These are phyloP conservation scores for Lipomyces sp. DNA, from an alignment of 805 yeast species.

Conservation along the genomic window DNA sequence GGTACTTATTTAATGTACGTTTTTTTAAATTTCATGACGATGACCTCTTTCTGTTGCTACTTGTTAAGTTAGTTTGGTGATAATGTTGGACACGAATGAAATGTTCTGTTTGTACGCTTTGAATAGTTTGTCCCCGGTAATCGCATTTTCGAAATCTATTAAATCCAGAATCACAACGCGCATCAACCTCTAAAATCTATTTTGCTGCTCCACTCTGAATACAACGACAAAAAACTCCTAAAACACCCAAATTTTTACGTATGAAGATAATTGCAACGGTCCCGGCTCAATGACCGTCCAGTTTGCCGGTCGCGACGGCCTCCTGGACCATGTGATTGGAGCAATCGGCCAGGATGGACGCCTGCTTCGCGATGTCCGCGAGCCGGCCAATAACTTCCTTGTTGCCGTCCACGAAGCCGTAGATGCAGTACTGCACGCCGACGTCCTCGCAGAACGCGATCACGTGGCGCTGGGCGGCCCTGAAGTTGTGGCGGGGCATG, in stretches of 20 bases:
- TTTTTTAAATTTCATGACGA: too few relatives aligned
- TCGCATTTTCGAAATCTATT: too few relatives aligned
- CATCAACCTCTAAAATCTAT: too few relatives aligned
- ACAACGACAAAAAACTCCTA: background rate
- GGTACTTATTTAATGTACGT: too few relatives aligned
- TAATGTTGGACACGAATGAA: too few relatives aligned
- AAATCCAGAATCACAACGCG: too few relatives aligned
- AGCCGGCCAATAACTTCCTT: constrained; percentile 63
- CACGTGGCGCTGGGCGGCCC: constrained; percentile 69
- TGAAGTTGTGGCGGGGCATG: constrained; percentile 80
- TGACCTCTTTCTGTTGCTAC: too few relatives aligned
- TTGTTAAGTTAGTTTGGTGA: too few relatives aligned
- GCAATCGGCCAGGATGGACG: constrained; percentile 70
- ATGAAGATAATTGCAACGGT: too few relatives aligned
- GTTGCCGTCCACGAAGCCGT: constrained; percentile 80
- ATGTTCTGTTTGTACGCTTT: too few relatives aligned
- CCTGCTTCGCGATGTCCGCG: constrained; percentile 76
- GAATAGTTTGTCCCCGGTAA: too few relatives aligned
- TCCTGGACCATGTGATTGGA: constrained; percentile 60
- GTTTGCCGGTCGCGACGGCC: constrained; percentile 25
- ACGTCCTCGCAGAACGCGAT: constrained; percentile 70
- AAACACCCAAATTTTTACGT: background rate
- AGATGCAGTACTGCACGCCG: constrained; percentile 76
- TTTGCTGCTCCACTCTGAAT: background rate
- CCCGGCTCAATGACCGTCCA: too few relatives aligned